Conservation (phyloP, 441 rosid genomes). For the Eutrema salsugineum region DNA sequence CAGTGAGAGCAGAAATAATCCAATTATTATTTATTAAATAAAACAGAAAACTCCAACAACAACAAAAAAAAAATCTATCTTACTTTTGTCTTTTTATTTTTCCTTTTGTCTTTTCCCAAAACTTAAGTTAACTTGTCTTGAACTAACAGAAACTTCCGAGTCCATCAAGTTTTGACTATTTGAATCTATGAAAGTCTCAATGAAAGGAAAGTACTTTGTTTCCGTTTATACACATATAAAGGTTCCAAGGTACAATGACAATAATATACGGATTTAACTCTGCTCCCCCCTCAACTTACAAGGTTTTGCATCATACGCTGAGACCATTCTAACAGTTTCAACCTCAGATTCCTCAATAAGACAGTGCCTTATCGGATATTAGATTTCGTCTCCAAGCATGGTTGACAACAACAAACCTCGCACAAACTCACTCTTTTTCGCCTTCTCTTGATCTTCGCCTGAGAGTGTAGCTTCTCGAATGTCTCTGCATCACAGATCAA, state of each 20-base stretch:
- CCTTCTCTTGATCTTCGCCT: constrained; percentile 54
- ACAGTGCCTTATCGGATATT: background rate
- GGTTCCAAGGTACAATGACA: constrained; percentile 19
- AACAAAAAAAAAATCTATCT: too few relatives aligned
- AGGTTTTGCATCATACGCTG: constrained; percentile 22
- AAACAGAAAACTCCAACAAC: background rate
- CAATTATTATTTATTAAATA: background rate
- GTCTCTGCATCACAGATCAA: constrained; percentile 29
- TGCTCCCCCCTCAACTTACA: background rate
- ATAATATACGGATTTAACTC: constrained; percentile 12
- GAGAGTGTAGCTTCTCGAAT: constrained; percentile 37
- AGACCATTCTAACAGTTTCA: constrained; percentile 2
- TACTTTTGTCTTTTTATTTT: too few relatives aligned
- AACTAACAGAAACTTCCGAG: background rate
- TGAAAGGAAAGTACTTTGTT: constrained; percentile 1
- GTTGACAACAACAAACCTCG: constrained; percentile 59
- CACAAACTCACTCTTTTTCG: constrained; percentile 57
- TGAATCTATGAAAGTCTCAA: background rate
- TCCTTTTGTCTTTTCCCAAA: background rate
- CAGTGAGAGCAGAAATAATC: background rate
- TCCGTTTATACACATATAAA: constrained; percentile 17
- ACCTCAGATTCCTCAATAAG: background rate
- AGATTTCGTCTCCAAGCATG: constrained; percentile 53
- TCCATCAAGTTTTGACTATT: background rate
- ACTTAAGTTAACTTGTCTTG: background rate